These are phyloP conservation scores for Bathelium albidoporum DNA, from an alignment of 495 filamentous ascomycete genomes.

Conservation along the genomic window DNA sequence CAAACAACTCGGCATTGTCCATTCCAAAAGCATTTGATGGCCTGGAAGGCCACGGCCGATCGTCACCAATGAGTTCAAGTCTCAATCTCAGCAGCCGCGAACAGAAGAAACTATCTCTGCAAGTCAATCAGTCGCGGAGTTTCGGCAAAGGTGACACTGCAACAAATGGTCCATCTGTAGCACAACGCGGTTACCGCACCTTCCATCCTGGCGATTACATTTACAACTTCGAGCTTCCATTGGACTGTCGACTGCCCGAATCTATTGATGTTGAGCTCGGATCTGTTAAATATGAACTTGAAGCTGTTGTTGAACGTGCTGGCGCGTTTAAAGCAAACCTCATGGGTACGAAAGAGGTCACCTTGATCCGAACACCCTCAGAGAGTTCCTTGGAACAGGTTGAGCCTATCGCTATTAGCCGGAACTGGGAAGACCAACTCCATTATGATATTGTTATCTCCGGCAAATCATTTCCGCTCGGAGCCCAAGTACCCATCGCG, in stretches of 20 bases:
- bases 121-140: slow-evolving; percentile 71
- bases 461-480: slow-evolving; percentile 93
- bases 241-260: slow-evolving; percentile 86
- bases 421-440: slow-evolving; percentile 96
- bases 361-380: slow-evolving; percentile 76
- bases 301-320: slow-evolving; percentile 77
- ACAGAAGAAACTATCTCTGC: slow-evolving; percentile 60
- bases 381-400: slow-evolving; percentile 88
- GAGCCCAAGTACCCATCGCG: slow-evolving; percentile 86
- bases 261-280: slow-evolving; percentile 86
- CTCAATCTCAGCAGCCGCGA: slow-evolving; percentile 40
- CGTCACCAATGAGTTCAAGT: slow-evolving; percentile 41
- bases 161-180: slow-evolving; percentile 46
- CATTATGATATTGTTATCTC: slow-evolving; percentile 99
- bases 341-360: slow-evolving; percentile 72
- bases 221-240: slow-evolving; percentile 89
- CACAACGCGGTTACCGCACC: slow-evolving; percentile 78
- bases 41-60: slow-evolving; percentile 23
- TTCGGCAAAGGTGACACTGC: slow-evolving; percentile 71
- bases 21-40: slow-evolving; percentile 6
- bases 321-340: slow-evolving; percentile 91
- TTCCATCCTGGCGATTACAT: slow-evolving; percentile 88
- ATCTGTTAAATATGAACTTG: slow-evolving; percentile 78
- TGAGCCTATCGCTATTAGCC: slow-evolving; percentile 92
- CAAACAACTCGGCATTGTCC: background rate